A percentile compares a stretch with the other conserved stretches of the same genome.
Evolutionary conservation across 495 filamentous ascomycete genomes (phyloP).

Genomic region (Neurospora discreta): DNA sequence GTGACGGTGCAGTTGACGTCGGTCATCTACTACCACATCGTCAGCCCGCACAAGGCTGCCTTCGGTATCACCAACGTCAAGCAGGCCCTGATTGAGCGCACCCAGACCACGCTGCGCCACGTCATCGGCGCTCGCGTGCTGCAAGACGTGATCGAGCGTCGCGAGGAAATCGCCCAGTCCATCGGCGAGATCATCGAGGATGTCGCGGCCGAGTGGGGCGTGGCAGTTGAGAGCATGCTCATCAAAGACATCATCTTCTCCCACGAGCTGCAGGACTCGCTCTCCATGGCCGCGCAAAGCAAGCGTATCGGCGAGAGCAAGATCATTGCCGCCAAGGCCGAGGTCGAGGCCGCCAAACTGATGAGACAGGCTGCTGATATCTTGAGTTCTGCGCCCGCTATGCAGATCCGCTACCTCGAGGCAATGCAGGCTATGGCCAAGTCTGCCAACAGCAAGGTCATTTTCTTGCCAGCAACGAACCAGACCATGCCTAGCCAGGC

Average conservation of each 20-base stretch:
- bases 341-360: conserved; percentile 93
- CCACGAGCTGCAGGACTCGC: conserved; percentile 89
- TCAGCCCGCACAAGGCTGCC: conserved; percentile 88
- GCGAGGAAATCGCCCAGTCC: conserved; percentile 88
- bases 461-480: conserved; percentile 71
- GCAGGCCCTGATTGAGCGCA: conserved; percentile 92
- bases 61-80: conserved; percentile 94
- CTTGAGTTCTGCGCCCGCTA: conserved; percentile 80
- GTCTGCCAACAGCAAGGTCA: conserved; percentile 89
- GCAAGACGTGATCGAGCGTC: conserved; percentile 97
- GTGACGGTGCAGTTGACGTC: conserved; percentile 87
- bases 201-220: conserved; percentile 88
- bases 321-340: conserved; percentile 91
- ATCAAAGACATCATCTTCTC: conserved; percentile 99
- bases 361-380: conserved; percentile 99
- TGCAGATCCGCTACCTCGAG: conserved; percentile 98
- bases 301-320: conserved; percentile 98
- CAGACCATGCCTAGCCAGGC: conserved; percentile 48
- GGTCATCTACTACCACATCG: conserved; percentile 99
- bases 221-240: conserved; percentile 94
- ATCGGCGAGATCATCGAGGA: conserved; percentile 98
- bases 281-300: conserved; percentile 99
- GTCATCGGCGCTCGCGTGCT: conserved; percentile 93
- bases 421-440: conserved; percentile 99
- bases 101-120: conserved; percentile 94